Evolutionary conservation across 164 flowering plant genomes (phyloP).

Genomic region (Tetracentron sinense): DNA sequence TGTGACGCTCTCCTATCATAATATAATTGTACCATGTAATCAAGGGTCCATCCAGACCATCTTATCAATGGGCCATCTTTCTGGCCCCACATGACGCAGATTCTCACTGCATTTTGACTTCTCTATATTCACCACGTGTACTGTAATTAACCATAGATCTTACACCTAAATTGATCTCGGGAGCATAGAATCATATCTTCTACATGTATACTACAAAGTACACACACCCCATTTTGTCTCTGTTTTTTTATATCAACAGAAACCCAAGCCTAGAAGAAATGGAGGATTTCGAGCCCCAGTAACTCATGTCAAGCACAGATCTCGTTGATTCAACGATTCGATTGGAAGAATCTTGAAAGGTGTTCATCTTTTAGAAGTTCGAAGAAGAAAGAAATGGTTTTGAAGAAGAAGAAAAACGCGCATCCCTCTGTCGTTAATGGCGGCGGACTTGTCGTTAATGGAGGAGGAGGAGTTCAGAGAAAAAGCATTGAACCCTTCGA

Average conservation of each 20-base stretch:
- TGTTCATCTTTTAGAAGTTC: neutral
- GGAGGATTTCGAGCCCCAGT: neutral
- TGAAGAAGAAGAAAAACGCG: conserved; percentile 7
- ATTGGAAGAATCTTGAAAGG: neutral
- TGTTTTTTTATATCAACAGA: neutral
- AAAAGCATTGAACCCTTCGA: conserved; percentile 17
- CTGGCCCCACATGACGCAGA: no score
- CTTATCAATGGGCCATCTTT: no score
- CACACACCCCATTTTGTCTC: no score
- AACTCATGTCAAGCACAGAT: neutral
- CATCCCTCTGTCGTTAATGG: neutral
- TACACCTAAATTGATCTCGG: no score
- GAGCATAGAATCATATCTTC: no score
- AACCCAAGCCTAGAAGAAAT: neutral
- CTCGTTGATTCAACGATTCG: neutral
- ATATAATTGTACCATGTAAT: no score
- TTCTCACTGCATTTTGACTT: no score
- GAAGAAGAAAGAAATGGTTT: conserved; percentile 15
- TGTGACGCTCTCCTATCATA: no score
- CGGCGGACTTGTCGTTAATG: neutral
- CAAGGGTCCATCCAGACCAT: no score
- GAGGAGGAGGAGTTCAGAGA: conserved; percentile 8
- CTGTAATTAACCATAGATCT: no score
- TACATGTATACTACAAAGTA: no score
- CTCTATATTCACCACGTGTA: no score